Evolutionary conservation across 495 filamentous ascomycete species (phyloP).

Genomic region (Aspergillus hancockii): DNA sequence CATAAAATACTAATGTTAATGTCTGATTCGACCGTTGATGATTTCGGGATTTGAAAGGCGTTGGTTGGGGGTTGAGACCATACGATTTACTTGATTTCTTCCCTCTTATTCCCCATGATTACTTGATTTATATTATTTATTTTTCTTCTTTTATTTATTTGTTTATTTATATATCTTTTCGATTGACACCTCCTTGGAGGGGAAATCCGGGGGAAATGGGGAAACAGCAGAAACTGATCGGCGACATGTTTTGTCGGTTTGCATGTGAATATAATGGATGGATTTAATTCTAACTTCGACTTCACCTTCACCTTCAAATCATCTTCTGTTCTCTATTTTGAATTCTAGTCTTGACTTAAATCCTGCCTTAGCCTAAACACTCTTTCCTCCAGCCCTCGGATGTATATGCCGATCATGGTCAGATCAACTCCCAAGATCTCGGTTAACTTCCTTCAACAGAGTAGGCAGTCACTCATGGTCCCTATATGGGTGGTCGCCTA

Average conservation of each 20-base stretch:
- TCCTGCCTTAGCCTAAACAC: neutral
- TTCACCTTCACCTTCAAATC: neutral
- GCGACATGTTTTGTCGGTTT: neutral
- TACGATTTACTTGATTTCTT: neutral
- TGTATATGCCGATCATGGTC: slow-evolving; percentile 1
- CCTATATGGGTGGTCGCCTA: neutral
- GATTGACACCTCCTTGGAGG: neutral
- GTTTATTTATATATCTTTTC: neutral
- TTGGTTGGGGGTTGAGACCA: neutral
- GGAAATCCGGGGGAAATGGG: slow-evolving; percentile 3
- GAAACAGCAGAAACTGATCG: neutral
- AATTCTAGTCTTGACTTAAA: neutral
- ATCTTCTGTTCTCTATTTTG: neutral
- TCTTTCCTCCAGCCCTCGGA: neutral
- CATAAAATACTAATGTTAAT: neutral
- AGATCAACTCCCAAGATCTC: neutral
- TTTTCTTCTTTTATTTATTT: neutral
- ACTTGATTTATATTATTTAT: neutral
- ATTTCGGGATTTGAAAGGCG: slow-evolving; percentile 1
- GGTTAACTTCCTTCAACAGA: slow-evolving; percentile 1
- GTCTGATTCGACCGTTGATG: neutral
- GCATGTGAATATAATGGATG: neutral
- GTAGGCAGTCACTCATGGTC: neutral
- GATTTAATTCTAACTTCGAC: neutral
- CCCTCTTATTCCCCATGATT: neutral